These are phyloP conservation scores for Heimioporus sp. DNA, from an alignment of 768 basidiomycete genomes.

Conservation along the genomic window DNA sequence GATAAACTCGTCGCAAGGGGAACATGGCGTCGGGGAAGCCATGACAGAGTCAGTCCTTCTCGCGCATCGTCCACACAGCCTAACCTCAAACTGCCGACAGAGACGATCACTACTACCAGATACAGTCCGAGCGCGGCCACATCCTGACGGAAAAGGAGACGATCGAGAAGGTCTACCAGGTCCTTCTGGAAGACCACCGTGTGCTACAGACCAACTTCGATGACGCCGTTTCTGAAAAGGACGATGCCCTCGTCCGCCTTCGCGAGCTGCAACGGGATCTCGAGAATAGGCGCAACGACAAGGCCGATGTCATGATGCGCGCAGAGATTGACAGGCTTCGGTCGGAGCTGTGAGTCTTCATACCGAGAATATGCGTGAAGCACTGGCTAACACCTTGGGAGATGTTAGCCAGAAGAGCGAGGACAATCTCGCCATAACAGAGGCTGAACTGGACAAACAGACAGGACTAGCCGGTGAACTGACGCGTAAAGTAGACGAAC, in stretches of 20 bases:
- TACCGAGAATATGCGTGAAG: neutral
- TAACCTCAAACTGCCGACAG: conserved; percentile 35
- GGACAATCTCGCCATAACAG: conserved; percentile 81
- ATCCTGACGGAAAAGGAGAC: conserved; percentile 84
- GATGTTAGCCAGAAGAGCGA: conserved; percentile 85
- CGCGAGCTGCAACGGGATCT: conserved; percentile 56
- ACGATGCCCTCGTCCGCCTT: conserved; percentile 67
- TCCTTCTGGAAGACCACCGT: conserved; percentile 73
- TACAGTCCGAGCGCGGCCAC: conserved; percentile 77
- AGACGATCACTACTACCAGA: conserved; percentile 86
- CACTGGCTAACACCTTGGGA: conserved; percentile 28
- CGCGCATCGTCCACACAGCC: conserved; percentile 3
- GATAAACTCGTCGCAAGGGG: conserved; percentile 51
- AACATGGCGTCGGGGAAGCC: conserved; percentile 49
- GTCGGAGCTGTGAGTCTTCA: conserved; percentile 71
- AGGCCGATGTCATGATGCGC: conserved; percentile 73
- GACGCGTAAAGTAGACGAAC: conserved; percentile 76
- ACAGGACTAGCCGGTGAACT: conserved; percentile 65
- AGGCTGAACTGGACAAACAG: conserved; percentile 83
- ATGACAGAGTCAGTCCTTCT: conserved; percentile 74
- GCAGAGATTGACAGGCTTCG: conserved; percentile 82
- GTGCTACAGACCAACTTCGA: conserved; percentile 73
- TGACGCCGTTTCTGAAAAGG: conserved; percentile 74
- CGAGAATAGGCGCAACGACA: conserved; percentile 62
- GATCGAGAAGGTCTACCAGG: conserved; percentile 76